These are phyloP conservation scores for Durusdinium trenchii DNA, from an alignment of 73 alveolate genomes.

Conservation along the genomic window DNA sequence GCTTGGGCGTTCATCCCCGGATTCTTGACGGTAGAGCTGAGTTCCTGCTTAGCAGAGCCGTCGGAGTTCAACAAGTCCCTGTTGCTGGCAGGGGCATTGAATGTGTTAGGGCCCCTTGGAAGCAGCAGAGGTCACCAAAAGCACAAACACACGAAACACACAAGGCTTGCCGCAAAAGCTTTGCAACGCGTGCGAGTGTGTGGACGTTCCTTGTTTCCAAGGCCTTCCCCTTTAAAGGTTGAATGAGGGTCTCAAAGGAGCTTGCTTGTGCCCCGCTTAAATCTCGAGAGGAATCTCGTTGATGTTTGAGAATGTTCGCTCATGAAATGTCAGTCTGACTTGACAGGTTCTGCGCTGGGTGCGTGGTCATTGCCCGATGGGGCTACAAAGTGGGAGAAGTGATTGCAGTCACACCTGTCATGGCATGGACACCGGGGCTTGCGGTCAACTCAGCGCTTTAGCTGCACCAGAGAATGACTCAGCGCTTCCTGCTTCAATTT, in stretches of 20 bases:
- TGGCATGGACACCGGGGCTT: conserved; percentile 48
- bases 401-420: conserved; percentile 76
- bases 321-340: too few species aligned
- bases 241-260: too few species aligned
- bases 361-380: conserved; percentile 77
- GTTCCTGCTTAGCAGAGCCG: conserved; percentile 59
- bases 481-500: too few species aligned
- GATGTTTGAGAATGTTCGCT: too few species aligned
- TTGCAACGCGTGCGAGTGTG: too few species aligned
- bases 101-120: background rate
- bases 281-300: too few species aligned
- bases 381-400: conserved; percentile 89
- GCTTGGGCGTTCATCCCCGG: conserved; percentile 93
- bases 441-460: conserved; percentile 45
- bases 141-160: too few species aligned
- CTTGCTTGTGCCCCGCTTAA: too few species aligned
- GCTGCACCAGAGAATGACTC: background rate
- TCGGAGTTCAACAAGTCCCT: conserved; percentile 68
- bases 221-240: too few species aligned
- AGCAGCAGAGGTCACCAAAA: too few species aligned
- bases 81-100: conserved; percentile 32
- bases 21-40: conserved; percentile 92
- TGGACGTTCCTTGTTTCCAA: too few species aligned
- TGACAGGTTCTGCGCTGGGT: conserved; percentile 57
- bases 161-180: too few species aligned